These are phyloP conservation scores for Globisporangium nagaii DNA, from an alignment of 352 stramenopile species.

Conservation along the genomic window DNA sequence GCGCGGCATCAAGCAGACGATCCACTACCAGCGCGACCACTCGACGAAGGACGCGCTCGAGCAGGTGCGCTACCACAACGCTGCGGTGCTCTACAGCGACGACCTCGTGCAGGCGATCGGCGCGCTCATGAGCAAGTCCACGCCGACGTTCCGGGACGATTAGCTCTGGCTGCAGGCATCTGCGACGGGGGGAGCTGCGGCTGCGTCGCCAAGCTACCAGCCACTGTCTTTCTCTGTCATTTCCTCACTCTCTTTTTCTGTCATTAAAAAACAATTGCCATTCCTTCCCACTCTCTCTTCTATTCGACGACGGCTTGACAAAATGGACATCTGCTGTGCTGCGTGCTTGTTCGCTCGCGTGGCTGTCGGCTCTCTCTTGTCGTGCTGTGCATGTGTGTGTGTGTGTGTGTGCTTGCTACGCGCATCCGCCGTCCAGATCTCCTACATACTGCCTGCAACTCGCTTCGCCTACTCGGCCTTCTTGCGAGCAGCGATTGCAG, in stretches of 20 bases:
- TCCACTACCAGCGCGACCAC: conserved; percentile 86
- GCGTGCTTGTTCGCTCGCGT: conserved; percentile 4
- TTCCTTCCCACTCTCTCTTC: conserved; percentile 1
- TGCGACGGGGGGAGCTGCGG: too few species aligned
- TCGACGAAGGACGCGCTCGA: conserved; percentile 66
- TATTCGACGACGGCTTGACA: not conserved
- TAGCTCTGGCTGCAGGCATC: too few species aligned
- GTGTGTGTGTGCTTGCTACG: not conserved
- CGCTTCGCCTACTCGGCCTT: conserved; percentile 24
- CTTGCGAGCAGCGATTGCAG: conserved; percentile 59
- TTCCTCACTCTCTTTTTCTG: conserved; percentile 2
- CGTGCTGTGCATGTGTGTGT: not conserved
- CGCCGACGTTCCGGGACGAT: conserved; percentile 61
- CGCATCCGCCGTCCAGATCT: not conserved
- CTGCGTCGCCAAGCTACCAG: too few species aligned
- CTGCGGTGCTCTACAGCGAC: conserved; percentile 78
- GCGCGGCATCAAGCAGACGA: conserved; percentile 84
- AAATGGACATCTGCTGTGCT: not conserved
- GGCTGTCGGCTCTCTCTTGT: too few species aligned
- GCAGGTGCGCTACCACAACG: conserved; percentile 84
- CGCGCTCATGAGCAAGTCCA: conserved; percentile 62
- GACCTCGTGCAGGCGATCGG: conserved; percentile 76
- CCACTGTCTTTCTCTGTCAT: too few species aligned
- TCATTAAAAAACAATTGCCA: conserved; percentile 1
- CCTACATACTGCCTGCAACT: not conserved